A percentile compares a stretch with the other conserved stretches of the same genome.
phyloP scores from a whole-genome alignment of 2,329 filamentous ascomycete genomes.

The Plenodomus tracheiphilus region DNA sequence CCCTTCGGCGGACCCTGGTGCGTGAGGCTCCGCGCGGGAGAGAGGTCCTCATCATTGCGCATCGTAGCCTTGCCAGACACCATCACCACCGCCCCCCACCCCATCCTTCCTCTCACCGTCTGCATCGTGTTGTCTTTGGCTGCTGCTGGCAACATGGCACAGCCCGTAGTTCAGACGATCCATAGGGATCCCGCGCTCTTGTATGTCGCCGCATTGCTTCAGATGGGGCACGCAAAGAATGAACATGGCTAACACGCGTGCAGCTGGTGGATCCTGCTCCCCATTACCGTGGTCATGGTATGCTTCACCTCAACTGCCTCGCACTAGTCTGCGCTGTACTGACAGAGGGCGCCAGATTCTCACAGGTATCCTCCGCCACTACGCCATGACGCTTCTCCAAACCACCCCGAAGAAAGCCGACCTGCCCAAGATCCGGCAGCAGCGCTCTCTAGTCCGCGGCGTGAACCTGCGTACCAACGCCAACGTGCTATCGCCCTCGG shows the following conservation, averaged over 20 bases:
- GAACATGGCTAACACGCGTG: constrained; percentile 25
- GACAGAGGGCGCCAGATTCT: constrained; percentile 63
- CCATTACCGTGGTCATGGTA: constrained; percentile 97
- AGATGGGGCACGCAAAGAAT: not conserved
- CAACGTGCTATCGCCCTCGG: constrained; percentile 73
- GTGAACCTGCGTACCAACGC: constrained; percentile 83
- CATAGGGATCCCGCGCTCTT: constrained; percentile 97
- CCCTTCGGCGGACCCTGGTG: constrained; percentile 41
- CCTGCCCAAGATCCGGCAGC: constrained; percentile 77
- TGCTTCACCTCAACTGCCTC: constrained; percentile 3
- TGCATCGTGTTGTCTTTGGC: constrained; percentile 17
- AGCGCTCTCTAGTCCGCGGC: constrained; percentile 78
- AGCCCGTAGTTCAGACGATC: constrained; percentile 89
- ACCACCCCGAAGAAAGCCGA: constrained; percentile 81
- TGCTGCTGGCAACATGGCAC: constrained; percentile 66
- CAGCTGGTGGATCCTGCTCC: constrained; percentile 98
- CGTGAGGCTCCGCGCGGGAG: constrained; percentile 30
- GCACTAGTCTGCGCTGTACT: not conserved
- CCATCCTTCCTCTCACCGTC: not conserved
- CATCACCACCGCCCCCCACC: constrained; percentile 12
- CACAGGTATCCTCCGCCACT: constrained; percentile 94
- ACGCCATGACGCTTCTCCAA: constrained; percentile 89
- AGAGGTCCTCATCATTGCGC: constrained; percentile 22
- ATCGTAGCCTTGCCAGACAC: constrained; percentile 15
- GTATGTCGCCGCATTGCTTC: constrained; percentile 58